Evolutionary conservation across 1,284 basidiomycete genomes (phyloP), one percentile per base, ranked within the genome.

Genomic region (Cystobasidium pallidum): DNA sequence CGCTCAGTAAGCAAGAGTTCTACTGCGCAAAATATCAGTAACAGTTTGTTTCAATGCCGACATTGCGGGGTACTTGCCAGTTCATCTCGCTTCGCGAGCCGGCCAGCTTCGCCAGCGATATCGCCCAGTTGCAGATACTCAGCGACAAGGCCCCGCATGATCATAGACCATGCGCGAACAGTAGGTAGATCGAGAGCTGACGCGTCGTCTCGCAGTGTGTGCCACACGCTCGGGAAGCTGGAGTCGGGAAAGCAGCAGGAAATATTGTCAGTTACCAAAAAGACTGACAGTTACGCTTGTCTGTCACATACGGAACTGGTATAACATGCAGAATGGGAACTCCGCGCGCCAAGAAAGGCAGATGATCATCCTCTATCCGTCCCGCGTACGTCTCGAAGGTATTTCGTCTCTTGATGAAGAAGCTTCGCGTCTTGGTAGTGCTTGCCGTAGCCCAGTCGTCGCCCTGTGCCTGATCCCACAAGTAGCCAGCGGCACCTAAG

Each of bases 241-340:
- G 32, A 77, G 76, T 21, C 3, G 45, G 28, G 6, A 51, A 26
- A 15, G 0, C 2, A 7, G 30, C 8, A n/a, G 32, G 28, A 55
- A 15, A 6, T 55, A 8, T 34, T 64, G 15, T 45, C 43, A 28
- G 17, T 39, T n/a, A n/a, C 15, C 24, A 39, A 4, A 8, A 10
- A 92, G 91, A 70, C 79, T 80, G 32, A 93, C 79, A 17, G 86
- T 89, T 81, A 98, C n/a, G 96, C 96, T 95, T 98, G 6, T 96
- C 94, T 1, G 63, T 74, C 0, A 96, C 96, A 80, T 99, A 99
- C 0, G 92, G 94, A 51, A 86, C 86, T 0, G 94, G 83, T 73
- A 99, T 99, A 62, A 99, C 79, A 80, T 99, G 96, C 75, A 99
- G 81, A 59, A 98, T 83, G 70, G 88, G 92, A 21, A 99, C 94